These are phyloP conservation scores for Trichosporon sp. DNA, from an alignment of 1,284 basidiomycete genomes.

Conservation along the genomic window DNA sequence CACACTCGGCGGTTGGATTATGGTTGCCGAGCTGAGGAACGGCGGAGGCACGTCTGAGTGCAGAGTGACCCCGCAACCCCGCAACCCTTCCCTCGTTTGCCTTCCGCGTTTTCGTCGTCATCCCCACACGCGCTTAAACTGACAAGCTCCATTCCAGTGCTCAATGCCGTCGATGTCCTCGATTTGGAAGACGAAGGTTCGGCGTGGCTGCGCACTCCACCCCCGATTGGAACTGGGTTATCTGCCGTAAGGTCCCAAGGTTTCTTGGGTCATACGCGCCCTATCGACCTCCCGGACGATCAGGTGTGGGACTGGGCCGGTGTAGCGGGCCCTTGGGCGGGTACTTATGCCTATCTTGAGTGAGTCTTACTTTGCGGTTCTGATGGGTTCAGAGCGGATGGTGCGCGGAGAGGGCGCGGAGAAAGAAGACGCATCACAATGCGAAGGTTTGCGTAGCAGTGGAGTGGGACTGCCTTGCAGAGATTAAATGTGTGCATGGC, in stretches of 20 bases:
- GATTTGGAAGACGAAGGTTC: slow-evolving; percentile 23
- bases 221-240: slow-evolving; percentile 19
- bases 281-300: slow-evolving; percentile 11
- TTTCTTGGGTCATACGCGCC: neutral
- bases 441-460: neutral
- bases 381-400: neutral
- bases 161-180: slow-evolving; percentile 35
- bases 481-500: neutral
- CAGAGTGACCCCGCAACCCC: neutral
- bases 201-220: slow-evolving; percentile 25
- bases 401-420: neutral
- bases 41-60: neutral
- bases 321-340: slow-evolving; percentile 35
- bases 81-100: neutral
- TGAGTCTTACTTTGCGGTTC: slow-evolving; percentile 17
- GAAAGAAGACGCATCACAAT: neutral
- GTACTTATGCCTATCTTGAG: slow-evolving; percentile 44
- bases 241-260: slow-evolving; percentile 16
- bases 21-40: neutral
- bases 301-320: slow-evolving; percentile 42
- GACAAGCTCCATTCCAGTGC: slow-evolving; percentile 20
- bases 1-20: neutral
- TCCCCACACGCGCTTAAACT: neutral
- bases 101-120: neutral
- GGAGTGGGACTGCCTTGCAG: neutral